Evolutionary conservation across 495 filamentous ascomycete species (phyloP).

Genomic region (Annulohypoxylon moriforme): DNA sequence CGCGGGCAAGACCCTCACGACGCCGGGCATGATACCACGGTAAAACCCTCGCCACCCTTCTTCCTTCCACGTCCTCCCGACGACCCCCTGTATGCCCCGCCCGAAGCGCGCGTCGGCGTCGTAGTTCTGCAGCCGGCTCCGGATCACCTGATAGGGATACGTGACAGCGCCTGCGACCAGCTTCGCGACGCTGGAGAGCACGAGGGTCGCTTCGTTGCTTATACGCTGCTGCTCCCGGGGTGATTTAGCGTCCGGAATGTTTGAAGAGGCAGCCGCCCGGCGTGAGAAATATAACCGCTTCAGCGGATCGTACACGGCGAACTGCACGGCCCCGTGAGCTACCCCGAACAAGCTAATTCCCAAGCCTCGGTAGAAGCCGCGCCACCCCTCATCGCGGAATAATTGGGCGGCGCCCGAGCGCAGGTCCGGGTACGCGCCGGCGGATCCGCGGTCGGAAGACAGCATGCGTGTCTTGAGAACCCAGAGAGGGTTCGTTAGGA

Average conservation of each 20-base stretch:
- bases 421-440: conserved; percentile 86
- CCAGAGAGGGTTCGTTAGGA: conserved; percentile 96
- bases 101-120: conserved; percentile 77
- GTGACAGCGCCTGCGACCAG: conserved; percentile 86
- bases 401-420: conserved; percentile 73
- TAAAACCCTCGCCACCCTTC: conserved; percentile 91
- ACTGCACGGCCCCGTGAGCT: conserved; percentile 93
- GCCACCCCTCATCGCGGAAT: conserved; percentile 72
- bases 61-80: conserved; percentile 75
- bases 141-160: conserved; percentile 93
- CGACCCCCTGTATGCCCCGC: conserved; percentile 75
- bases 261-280: conserved; percentile 31
- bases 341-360: conserved; percentile 89
- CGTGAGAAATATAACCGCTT: conserved; percentile 66
- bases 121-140: conserved; percentile 89
- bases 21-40: conserved; percentile 87
- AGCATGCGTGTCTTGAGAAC: conserved; percentile 99
- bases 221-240: conserved; percentile 55
- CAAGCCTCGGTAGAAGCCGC: conserved; percentile 86
- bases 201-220: conserved; percentile 79
- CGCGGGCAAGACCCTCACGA: conserved; percentile 88
- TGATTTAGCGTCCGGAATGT: conserved; percentile 12
- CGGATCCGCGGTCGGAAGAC: conserved; percentile 74
- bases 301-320: conserved; percentile 92
- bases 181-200: conserved; percentile 84